Evolutionary conservation across 2,329 filamentous ascomycete species (phyloP), one percentile per base, ranked within the genome.

Genomic region (Colletotrichum acutatum): DNA sequence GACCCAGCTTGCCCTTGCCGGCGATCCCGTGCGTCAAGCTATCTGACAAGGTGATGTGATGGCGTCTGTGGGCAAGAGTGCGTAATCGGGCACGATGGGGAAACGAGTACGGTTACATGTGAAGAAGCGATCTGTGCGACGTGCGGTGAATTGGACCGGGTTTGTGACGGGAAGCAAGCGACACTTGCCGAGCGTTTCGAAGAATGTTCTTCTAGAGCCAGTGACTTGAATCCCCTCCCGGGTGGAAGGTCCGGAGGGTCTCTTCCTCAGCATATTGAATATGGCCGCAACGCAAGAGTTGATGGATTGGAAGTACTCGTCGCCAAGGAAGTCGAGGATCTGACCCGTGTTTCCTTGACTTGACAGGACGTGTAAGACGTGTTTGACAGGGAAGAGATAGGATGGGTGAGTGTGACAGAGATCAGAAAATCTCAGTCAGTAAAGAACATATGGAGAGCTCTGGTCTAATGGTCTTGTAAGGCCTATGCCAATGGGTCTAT

Each of bases 91-190:
- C 53, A 32, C 60, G 37, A 69, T 69, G 24, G 37, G 59, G 56
- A 64, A 65, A 58, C 66, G 24, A 60, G 60, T 59, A 54, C 37
- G 28, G 60, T 72, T 65, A 52, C 70, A 70, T 69, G 46, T 70
- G 60, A 65, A 63, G 49, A 64, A 49, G 70, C 61, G 66, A 72
- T 70, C 66, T 61, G 70, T 69, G 70, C 70, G 28, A 42, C 5
- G 32, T 28, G 54, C 32, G 57, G 58, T 32, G 54, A 64, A 46
- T 63, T 65, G 54, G 66, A 24, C 37, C 66, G 60, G 60, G 42
- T 26, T 56, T 49, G 37, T 42, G 66, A 64, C 16, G 30, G 46
- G 60, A 60, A 60, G 37, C 49, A 53, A 46, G 53, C 56, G 60
- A 65, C 30, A 70, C 60, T 53, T 16, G 24, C 26, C 42, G 14